Evolutionary conservation across 257 asterid genomes (phyloP), one percentile per base, ranked within the genome.

Genomic region (Echites panduratus): DNA sequence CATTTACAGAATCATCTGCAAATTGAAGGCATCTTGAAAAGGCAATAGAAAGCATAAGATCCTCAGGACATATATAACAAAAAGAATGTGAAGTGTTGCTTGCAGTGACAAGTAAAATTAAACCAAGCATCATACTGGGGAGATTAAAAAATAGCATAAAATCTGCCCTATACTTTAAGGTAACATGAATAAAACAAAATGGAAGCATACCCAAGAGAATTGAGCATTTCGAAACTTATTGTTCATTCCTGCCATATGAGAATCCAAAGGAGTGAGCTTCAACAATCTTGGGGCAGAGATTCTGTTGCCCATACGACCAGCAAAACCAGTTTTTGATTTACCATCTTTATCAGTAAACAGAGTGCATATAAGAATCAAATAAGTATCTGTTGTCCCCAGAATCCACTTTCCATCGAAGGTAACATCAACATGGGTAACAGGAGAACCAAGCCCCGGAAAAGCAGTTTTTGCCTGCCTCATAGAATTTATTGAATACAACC

Each of bases 381-480:
- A 94, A 50, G 85, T 77, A 79, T 91, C 97, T 35, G 99, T 91
- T 41, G 99, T 94, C 73, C 98, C 99, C 81, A 94, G 78, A 70
- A 94, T 90, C 99, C 99, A 94, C 71, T 88, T 94, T 58, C 99
- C 99, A 75, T 94, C 99, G 75, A 77, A 94, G 29, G 99, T 94
- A 77, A 94, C 99, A 83, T 93, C 98, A 59, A 93, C 92, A 76
- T 91, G 97, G 77, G 97, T 91, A 49, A 93, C 86, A 61, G 98
- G 93, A 5, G 99, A 91, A 49, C 99, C 98, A 24, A 93, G 92
- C 40, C 98, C 98, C 0, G 96, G 98, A 77, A 93, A 93, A 17
- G 98, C 97, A 54, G 98, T 94, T 82, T 94, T 94, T 0, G 99
- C 99, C 90, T 75, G 84, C 87, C 99, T 87, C 99, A 94, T 94